Conservation (phyloP, 805 yeast species). For the Nakazawaea peltata region DNA sequence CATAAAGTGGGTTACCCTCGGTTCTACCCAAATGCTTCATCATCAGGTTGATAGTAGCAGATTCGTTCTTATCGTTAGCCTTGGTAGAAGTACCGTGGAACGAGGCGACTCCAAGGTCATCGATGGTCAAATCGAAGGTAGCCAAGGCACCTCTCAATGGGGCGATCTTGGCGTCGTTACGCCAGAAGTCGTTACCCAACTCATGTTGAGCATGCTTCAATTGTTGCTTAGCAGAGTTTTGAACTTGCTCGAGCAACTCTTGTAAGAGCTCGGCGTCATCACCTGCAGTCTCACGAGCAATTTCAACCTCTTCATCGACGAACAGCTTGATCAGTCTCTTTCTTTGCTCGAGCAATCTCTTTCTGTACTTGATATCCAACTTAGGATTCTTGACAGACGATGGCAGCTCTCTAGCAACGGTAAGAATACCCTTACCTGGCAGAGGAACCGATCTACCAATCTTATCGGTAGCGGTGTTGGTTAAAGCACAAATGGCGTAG, state of each 20-base stretch:
- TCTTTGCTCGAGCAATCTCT: slow-evolving; percentile 81
- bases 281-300: slow-evolving; percentile 63
- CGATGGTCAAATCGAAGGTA: slow-evolving; percentile 84
- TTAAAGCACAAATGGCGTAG: slow-evolving; percentile 87
- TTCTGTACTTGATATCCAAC: slow-evolving; percentile 87
- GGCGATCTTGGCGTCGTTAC: slow-evolving; percentile 86
- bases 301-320: slow-evolving; percentile 75
- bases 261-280: slow-evolving; percentile 46
- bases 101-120: slow-evolving; percentile 93
- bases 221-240: slow-evolving; percentile 79
- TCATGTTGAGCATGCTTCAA: slow-evolving; percentile 80
- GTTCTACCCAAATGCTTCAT: slow-evolving; percentile 93
- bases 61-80: slow-evolving; percentile 98
- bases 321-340: slow-evolving; percentile 69
- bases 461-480: slow-evolving; percentile 97
- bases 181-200: slow-evolving; percentile 95
- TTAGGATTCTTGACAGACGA: slow-evolving; percentile 71
- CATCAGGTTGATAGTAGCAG: slow-evolving; percentile 86
- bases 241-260: slow-evolving; percentile 84
- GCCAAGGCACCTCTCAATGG: slow-evolving; percentile 97
- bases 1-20: slow-evolving; percentile 94
- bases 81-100: slow-evolving; percentile 99
- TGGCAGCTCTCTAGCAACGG: slow-evolving; percentile 93
- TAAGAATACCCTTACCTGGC: slow-evolving; percentile 99
- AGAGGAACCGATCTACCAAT: slow-evolving; percentile 99